phyloP scores from a whole-genome alignment of 805 yeast species.

The Hanseniaspora valbyensis region DNA sequence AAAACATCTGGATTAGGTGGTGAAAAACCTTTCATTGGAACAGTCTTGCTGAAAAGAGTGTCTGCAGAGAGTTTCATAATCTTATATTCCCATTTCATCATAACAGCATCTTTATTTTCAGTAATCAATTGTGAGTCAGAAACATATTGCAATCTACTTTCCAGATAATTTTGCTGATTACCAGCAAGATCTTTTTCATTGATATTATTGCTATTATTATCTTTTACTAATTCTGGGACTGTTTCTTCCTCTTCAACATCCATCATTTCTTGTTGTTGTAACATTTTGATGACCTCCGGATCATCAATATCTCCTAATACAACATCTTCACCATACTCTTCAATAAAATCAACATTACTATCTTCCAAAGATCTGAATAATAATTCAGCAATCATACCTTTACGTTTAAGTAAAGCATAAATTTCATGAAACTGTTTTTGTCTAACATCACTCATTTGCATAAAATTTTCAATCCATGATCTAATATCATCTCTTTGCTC shows the following conservation, averaged over 20 bases:
- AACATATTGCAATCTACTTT: conserved; percentile 53
- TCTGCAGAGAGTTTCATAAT: conserved; percentile 75
- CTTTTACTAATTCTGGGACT: conserved; percentile 20
- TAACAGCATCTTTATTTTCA: conserved; percentile 72
- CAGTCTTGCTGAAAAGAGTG: conserved; percentile 44
- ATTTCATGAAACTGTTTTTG: conserved; percentile 1
- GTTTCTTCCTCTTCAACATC: conserved; percentile 19
- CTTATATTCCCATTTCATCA: conserved; percentile 93
- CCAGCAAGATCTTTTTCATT: conserved; percentile 45
- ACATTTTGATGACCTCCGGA: conserved; percentile 18
- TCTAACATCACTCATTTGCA: not conserved
- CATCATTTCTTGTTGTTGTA: conserved; percentile 17
- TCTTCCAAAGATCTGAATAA: conserved; percentile 12
- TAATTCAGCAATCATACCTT: conserved; percentile 14
- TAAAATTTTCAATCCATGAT: not conserved
- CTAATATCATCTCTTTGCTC: not conserved
- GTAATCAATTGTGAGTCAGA: conserved; percentile 61
- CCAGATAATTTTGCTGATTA: conserved; percentile 52
- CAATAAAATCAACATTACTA: conserved; percentile 12
- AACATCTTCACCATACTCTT: conserved; percentile 6
- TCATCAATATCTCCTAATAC: conserved; percentile 15
- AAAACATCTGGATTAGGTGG: conserved; percentile 18
- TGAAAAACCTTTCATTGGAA: conserved; percentile 17
- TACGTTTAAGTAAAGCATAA: conserved; percentile 7
- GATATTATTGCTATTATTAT: conserved; percentile 16